These are phyloP conservation scores for Penicillium occitanis DNA, from an alignment of 2,329 filamentous ascomycete genomes.

Conservation along the genomic window DNA sequence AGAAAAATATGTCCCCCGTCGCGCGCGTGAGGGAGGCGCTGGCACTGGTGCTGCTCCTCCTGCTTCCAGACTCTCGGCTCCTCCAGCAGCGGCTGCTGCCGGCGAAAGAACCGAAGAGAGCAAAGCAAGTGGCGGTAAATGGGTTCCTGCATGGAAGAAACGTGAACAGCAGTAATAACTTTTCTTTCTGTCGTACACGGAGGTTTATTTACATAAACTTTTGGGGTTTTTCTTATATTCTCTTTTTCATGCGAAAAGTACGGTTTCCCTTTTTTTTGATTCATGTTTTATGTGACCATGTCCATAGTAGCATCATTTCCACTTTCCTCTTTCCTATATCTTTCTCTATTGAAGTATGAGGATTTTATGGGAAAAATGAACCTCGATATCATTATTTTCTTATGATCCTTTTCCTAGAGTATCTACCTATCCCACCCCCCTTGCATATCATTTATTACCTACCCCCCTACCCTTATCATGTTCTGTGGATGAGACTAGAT, in stretches of 20 bases:
- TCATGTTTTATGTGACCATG: slow-evolving; percentile 20
- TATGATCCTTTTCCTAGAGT: background rate
- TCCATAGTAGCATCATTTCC: slow-evolving; percentile 18
- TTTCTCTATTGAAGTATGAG: background rate
- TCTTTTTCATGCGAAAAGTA: slow-evolving; percentile 10
- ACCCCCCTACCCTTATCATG: background rate
- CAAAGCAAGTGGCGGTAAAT: slow-evolving; percentile 30
- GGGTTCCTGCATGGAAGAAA: slow-evolving; percentile 42
- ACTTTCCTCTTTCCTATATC: slow-evolving; percentile 3
- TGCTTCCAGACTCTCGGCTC: slow-evolving; percentile 22
- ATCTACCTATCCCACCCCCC: background rate
- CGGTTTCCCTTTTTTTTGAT: background rate
- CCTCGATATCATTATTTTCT: background rate
- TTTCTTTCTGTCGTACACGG: background rate
- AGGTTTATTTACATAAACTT: slow-evolving; percentile 9
- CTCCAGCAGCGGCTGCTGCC: slow-evolving; percentile 24
- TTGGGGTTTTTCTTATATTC: background rate
- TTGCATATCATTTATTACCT: background rate
- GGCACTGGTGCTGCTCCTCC: slow-evolving; percentile 27
- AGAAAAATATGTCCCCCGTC: slow-evolving; percentile 18
- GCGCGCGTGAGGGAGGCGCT: slow-evolving; percentile 27
- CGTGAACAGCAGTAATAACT: slow-evolving; percentile 31
- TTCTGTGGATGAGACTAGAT: slow-evolving; percentile 2
- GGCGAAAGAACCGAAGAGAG: slow-evolving; percentile 32
- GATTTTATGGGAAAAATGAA: background rate